These are phyloP conservation scores for Holtermanniella nyarrowii DNA, from an alignment of 768 basidiomycete genomes.

Conservation along the genomic window DNA sequence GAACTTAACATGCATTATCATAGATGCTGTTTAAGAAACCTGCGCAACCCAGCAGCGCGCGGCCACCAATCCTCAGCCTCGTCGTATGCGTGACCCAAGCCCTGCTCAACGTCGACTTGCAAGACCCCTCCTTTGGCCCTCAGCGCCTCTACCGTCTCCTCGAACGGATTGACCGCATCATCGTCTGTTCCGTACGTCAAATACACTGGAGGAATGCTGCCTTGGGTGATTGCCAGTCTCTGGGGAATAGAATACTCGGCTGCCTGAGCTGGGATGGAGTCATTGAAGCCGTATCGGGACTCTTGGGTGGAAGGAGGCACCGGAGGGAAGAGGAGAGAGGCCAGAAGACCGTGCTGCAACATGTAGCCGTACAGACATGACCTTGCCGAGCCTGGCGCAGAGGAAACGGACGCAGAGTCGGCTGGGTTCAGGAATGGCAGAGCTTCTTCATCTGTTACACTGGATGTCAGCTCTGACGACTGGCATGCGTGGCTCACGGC, in stretches of 20 bases:
- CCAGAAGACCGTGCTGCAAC: conserved; percentile 33
- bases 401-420: conserved; percentile 20
- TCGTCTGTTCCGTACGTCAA: conserved; percentile 23
- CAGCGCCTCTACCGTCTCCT: conserved; percentile 19
- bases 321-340: conserved; percentile 24
- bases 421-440: conserved; percentile 24
- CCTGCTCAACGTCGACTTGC: conserved; percentile 12
- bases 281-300: conserved; percentile 20
- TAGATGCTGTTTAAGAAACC: not conserved
- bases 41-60: not conserved
- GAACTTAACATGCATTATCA: no score
- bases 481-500: not conserved
- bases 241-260: conserved; percentile 19
- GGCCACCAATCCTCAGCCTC: conserved; percentile 13
- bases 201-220: conserved; percentile 13
- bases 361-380: conserved; percentile 34
- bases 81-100: conserved; percentile 30
- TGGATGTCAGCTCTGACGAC: not conserved
- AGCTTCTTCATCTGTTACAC: conserved; percentile 27
- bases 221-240: conserved; percentile 7
- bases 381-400: conserved; percentile 27
- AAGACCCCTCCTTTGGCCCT: conserved; percentile 5
- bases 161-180: conserved; percentile 27
- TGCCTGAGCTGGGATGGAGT: conserved; percentile 21
- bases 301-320: conserved; percentile 6